Conservation (phyloP, 768 basidiomycete species). For the Leccinum uliginosum region DNA sequence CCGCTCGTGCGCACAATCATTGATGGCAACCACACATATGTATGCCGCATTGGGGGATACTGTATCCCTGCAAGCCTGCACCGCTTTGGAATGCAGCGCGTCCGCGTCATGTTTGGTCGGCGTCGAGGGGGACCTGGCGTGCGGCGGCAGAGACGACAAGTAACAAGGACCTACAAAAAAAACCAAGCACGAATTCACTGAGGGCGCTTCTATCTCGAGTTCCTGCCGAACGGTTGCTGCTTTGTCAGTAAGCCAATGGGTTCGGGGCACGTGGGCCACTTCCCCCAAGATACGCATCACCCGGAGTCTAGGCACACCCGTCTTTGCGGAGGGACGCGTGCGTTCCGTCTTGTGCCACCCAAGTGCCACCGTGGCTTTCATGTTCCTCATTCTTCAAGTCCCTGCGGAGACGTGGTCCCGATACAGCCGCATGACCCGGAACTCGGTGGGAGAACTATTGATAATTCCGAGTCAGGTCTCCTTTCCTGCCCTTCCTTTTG, state of each 20-base stretch:
- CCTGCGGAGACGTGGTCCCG: neutral
- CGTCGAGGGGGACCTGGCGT: neutral
- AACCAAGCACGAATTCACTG: neutral
- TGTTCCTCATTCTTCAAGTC: neutral
- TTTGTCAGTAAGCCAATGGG: neutral
- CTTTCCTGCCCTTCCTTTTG: neutral
- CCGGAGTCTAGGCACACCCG: neutral
- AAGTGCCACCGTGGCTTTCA: neutral
- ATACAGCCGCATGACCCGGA: neutral
- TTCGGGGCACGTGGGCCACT: neutral
- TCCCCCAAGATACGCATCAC: neutral
- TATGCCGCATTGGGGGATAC: neutral
- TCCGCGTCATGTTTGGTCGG: neutral
- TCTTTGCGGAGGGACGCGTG: neutral
- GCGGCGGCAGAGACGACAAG: too few relatives aligned
- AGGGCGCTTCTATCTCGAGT: neutral
- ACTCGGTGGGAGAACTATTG: neutral
- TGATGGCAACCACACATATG: slow-evolving; percentile 4
- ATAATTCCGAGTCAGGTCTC: neutral
- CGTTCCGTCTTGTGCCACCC: neutral
- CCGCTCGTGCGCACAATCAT: neutral
- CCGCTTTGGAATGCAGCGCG: neutral
- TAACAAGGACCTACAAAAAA: neutral
- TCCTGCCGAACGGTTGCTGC: neutral
- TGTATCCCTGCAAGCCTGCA: neutral